A percentile compares a stretch with the other conserved stretches of the same genome.
phyloP scores from a whole-genome alignment of 23 red algal species.

The Gracilaria domingensis region DNA sequence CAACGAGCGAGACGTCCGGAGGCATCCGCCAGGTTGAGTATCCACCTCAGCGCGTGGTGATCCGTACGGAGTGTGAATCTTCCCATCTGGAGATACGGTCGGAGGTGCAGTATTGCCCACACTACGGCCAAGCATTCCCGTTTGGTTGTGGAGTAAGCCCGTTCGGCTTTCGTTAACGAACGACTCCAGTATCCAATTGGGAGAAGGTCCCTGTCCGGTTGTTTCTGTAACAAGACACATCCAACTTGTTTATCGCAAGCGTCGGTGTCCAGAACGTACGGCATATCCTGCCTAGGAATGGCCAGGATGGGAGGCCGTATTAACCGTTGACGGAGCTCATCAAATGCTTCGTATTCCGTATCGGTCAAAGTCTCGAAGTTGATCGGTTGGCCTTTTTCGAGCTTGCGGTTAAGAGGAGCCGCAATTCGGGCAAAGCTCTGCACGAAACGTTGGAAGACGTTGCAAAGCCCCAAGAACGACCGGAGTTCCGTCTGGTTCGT shows the following conservation, averaged over 20 bases:
- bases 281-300: neutral
- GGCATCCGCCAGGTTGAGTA: conserved; percentile 26
- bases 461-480: conserved; percentile 14
- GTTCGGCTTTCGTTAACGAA: conserved; percentile 10
- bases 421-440: conserved; percentile 9
- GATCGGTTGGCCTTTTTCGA: neutral
- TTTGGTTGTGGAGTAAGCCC: conserved; percentile 40
- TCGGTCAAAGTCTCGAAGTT: conserved; percentile 16
- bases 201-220: conserved; percentile 16
- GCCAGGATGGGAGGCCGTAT: conserved; percentile 31
- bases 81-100: conserved; percentile 38
- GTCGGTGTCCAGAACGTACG: conserved; percentile 53
- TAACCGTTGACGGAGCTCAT: neutral
- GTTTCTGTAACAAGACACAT: conserved; percentile 43
- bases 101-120: conserved; percentile 35
- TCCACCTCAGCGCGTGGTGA: conserved; percentile 25
- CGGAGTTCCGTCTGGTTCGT: conserved; percentile 23
- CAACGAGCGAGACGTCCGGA: conserved; percentile 18
- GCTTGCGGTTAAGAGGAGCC: neutral
- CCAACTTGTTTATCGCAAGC: conserved; percentile 33
- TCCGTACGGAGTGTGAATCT: conserved; percentile 20
- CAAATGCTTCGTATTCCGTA: conserved; percentile 29
- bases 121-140: conserved; percentile 43
- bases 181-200: conserved; percentile 63
- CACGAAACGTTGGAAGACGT: conserved; percentile 20